Base-by-base conservation (phyloP, 2,329 filamentous ascomycete genomes). In the Diaporthe humulicola region DNA sequence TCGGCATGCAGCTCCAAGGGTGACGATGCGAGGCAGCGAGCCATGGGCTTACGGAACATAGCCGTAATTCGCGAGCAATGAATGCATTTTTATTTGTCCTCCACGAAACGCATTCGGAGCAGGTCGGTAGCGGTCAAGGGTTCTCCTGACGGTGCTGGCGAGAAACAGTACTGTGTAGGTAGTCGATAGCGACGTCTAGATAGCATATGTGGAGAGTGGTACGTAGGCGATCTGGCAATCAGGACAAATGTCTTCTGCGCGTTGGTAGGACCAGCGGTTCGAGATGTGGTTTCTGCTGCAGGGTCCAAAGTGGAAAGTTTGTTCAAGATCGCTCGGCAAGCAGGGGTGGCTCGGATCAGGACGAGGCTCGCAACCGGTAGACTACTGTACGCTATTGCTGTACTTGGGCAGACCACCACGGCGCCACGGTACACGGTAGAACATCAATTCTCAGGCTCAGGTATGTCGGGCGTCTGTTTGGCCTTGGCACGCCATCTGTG, bases 311-410 rank as follows among this genome's bases (percentile, higher is more conserved):
- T 67, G 30, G 28, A 64, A 67, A 25, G 61, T 67, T 52, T 67
- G 61, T 48, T 67, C 61, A 38, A 67, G 45, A 67, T 67, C 30
- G 42, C 30, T 67, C 61, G 61, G 42, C 61, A 67, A 38, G 42
- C 61, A 67, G 61, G 61, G 61, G 45, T 67, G 28, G 61, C 61
- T 67, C 61, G 61, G 61, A 67, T 36, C 61, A 67, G 30, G 42
- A 22, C 61, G 42, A 67, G 60, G 58, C 57, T 28, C 12, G 36
- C 57, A 10, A 40, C 22, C 10, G 17, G 25, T 3, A 19, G 40
- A 42, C n/a, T n/a, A n/a, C n/a, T n/a, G n/a, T n/a, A n/a, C n/a
- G n/a, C n/a, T n/a, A n/a, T n/a, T n/a, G n/a, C n/a, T n/a, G n/a
- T n/a, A n/a, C n/a, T n/a, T n/a, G n/a, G n/a, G n/a, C n/a, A n/a